Percentiles rank a stretch among this genome's conserved stretches.
Evolutionary conservation across 176 grass and related monocot genomes (phyloP).

Genomic region (Paspalum notatum): DNA sequence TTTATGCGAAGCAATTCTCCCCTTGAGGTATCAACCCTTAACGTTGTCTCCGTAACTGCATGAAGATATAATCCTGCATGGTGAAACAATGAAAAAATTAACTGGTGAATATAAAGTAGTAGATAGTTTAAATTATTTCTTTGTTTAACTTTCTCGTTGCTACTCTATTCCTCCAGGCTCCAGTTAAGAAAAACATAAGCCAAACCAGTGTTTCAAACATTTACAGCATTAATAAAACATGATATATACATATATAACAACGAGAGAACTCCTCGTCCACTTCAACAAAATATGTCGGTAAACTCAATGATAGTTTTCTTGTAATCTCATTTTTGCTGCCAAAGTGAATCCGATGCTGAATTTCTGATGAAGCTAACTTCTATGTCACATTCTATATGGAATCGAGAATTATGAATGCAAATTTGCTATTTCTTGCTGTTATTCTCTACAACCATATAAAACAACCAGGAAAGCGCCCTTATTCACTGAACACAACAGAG

Average conservation of each 20-base stretch:
- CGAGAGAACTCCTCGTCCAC: not conserved
- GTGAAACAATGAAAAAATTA: constrained; percentile 16
- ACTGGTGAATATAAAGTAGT: constrained; percentile 4
- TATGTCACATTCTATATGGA: not conserved
- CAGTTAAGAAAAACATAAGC: not conserved
- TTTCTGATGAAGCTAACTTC: not conserved
- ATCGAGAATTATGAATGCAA: not conserved
- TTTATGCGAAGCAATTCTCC: constrained; percentile 89
- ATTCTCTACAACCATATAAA: not conserved
- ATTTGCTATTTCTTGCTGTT: not conserved
- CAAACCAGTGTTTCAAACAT: not conserved
- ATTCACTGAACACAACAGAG: constrained; percentile 1
- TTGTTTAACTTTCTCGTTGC: not conserved
- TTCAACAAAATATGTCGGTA: not conserved
- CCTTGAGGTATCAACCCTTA: constrained; percentile 91
- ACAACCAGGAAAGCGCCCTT: not conserved
- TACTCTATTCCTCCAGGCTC: not conserved
- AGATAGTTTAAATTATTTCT: constrained; percentile 1
- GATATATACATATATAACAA: not conserved
- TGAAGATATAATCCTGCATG: constrained; percentile 92
- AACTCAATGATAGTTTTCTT: not conserved
- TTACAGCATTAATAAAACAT: not conserved
- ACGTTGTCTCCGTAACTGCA: constrained; percentile 82
- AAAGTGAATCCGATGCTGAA: constrained; percentile 1
- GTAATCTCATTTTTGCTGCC: not conserved